Conservation (phyloP, 2,329 filamentous ascomycete species). For the Aschersonia sp. region DNA sequence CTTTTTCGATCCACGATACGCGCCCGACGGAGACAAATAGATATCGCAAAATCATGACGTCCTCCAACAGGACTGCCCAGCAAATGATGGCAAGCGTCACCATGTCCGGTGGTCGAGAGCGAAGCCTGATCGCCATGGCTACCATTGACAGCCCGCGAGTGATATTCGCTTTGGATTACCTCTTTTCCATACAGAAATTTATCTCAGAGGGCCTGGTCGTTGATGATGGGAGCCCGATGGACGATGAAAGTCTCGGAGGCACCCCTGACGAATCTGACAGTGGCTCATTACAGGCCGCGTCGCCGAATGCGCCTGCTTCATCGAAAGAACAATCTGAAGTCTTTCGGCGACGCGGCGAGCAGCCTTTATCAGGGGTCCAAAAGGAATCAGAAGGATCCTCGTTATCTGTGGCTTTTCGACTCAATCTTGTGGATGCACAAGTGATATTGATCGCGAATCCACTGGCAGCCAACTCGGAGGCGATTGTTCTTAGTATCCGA, state of each 20-base stretch:
- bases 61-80: conserved; percentile 86
- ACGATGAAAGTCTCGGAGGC: conserved; percentile 39
- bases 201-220: conserved; percentile 52
- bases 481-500: conserved; percentile 87
- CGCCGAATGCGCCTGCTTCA: conserved; percentile 19
- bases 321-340: conserved; percentile 13
- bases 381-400: conserved; percentile 12
- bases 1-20: conserved; percentile 89
- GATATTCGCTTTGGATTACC: conserved; percentile 90
- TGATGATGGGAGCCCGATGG: conserved; percentile 40
- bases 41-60: conserved; percentile 95
- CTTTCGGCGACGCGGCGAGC: conserved; percentile 11
- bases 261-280: conserved; percentile 43
- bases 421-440: conserved; percentile 92
- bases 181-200: conserved; percentile 80
- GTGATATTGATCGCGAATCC: conserved; percentile 95
- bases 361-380: not conserved
- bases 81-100: conserved; percentile 97
- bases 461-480: conserved; percentile 76
- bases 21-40: conserved; percentile 84
- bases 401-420: conserved; percentile 72
- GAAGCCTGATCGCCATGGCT: conserved; percentile 75
- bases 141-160: conserved; percentile 89
- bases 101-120: conserved; percentile 72
- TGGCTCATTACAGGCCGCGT: conserved; percentile 38